Conservation (phyloP, 2,329 filamentous ascomycete species). For the Zymoseptoria pseudotritici region DNA sequence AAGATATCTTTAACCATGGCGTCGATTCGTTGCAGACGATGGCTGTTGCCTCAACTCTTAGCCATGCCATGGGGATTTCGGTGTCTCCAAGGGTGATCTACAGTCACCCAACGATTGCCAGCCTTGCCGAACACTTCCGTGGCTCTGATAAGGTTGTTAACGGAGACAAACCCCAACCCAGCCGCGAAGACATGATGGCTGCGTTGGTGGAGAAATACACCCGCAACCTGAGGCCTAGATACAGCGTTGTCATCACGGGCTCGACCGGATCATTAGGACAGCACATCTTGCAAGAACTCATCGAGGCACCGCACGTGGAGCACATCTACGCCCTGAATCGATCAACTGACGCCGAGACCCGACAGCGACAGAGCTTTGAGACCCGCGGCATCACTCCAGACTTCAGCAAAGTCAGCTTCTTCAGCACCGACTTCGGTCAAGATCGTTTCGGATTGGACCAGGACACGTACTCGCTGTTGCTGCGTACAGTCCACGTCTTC, state of each 20-base stretch:
- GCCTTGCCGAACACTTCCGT: conserved; percentile 13
- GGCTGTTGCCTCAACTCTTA: conserved; percentile 21
- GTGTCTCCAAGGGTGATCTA: conserved; percentile 28
- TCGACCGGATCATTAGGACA: conserved; percentile 31
- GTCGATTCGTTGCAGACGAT: conserved; percentile 30
- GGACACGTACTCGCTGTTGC: conserved; percentile 17
- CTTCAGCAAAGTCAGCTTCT: conserved; percentile 21
- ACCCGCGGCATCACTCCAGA: conserved; percentile 18
- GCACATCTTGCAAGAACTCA: conserved; percentile 27
- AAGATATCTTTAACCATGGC: conserved; percentile 30
- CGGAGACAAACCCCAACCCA: conserved; percentile 1
- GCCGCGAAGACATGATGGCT: conserved; percentile 14
- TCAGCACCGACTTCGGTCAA: conserved; percentile 20
- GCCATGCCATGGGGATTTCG: conserved; percentile 14
- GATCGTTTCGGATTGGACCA: conserved; percentile 21
- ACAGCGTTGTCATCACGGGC: conserved; percentile 30
- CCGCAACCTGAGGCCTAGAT: conserved; percentile 13
- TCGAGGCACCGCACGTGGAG: conserved; percentile 19
- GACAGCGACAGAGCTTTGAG: conserved; percentile 19
- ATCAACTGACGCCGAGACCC: conserved; percentile 13
- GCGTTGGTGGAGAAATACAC: conserved; percentile 28
- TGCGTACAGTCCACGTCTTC: conserved; percentile 21
- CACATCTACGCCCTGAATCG: conserved; percentile 29
- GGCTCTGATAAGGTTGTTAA: conserved; percentile 5
- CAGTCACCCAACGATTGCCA: conserved; percentile 25